Evolutionary conservation across 2,329 filamentous ascomycete species (phyloP).

Genomic region (Epicoccum sorghinum): DNA sequence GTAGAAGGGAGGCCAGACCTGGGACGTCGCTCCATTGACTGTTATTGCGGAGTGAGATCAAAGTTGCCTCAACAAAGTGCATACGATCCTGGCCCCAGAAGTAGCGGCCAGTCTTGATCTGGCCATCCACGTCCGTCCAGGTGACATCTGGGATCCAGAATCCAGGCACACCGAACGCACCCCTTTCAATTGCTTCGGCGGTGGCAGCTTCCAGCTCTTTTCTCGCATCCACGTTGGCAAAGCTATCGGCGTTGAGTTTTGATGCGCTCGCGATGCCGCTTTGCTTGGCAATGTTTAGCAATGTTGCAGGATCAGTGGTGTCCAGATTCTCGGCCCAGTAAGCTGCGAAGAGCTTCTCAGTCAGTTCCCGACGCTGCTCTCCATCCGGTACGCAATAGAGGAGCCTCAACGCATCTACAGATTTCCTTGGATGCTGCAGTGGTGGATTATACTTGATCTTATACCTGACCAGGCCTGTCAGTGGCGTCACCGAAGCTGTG

Average conservation of each 20-base stretch:
- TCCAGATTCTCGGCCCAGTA: constrained; percentile 45
- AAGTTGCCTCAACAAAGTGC: constrained; percentile 44
- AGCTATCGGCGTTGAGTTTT: constrained; percentile 15
- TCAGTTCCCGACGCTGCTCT: constrained; percentile 27
- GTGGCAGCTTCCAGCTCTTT: constrained; percentile 35
- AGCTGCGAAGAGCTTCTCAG: constrained; percentile 34
- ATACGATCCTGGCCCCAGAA: constrained; percentile 47
- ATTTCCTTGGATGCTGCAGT: constrained; percentile 41
- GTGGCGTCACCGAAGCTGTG: neutral
- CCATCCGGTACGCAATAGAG: constrained; percentile 31
- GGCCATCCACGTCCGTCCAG: constrained; percentile 26
- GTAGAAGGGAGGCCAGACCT: constrained; percentile 30
- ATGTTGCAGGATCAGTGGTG: constrained; percentile 26
- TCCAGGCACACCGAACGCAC: constrained; percentile 44
- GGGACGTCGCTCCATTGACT: constrained; percentile 19
- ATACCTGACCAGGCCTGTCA: constrained; percentile 16
- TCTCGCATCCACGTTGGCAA: constrained; percentile 28
- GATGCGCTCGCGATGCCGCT: constrained; percentile 27
- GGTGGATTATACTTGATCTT: constrained; percentile 40
- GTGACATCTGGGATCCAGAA: constrained; percentile 40
- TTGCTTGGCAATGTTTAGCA: constrained; percentile 33
- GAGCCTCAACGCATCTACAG: constrained; percentile 40
- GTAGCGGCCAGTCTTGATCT: constrained; percentile 28
- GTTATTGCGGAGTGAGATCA: constrained; percentile 20
- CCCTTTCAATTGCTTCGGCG: constrained; percentile 36